Evolutionary conservation across 164 flowering plant genomes (phyloP), one percentile per base, ranked within the genome.

Genomic region (Chimonanthus praecox): DNA sequence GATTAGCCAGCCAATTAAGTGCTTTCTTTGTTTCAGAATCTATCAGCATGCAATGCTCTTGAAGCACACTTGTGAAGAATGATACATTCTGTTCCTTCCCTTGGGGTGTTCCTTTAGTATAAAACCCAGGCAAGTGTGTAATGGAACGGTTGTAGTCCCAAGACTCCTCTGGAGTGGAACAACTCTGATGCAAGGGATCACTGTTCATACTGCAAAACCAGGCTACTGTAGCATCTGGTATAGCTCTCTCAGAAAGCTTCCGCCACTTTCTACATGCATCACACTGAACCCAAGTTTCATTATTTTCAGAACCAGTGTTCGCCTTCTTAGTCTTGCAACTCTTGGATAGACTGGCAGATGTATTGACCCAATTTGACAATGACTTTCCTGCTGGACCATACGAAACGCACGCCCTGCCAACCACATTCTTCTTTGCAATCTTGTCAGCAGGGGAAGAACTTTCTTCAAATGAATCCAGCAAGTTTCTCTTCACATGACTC

Each of bases 121-220:
- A 80, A 79, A 93, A 95, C 67, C 99, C 99, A 5, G 87, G 96
- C 54, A 93, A 80, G 78, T 84, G 73, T 48, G 87, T 91, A 63
- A 95, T 82, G 50, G 87, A 69, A 50, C 80, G 76, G 18, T 49
- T 70, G 71, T 58, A 54, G 79, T 88, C 94, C 87, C 88, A 89
- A 73, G 85, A 77, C 78, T 92, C 97, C 85, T 93, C 94, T 5
- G 99, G 90, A 75, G 67, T 78, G 45, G 73, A 73, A 81, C 99
- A 95, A 76, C 84, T 90, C 82, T 88, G 88, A 77, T 83, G 80
- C 8, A 77, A 73, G 16, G 87, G 85, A 69, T 95, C 93, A 73
- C 75, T 65, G 62, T 93, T 93, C 97, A 93, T 90, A 74, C 94
- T 90, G 79, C 99, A 95, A 84, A 91, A 95, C 99, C 99, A 95